Evolutionary conservation across 1,284 basidiomycete species (phyloP).

Genomic region (Cutaneotrichosporon mucoides): DNA sequence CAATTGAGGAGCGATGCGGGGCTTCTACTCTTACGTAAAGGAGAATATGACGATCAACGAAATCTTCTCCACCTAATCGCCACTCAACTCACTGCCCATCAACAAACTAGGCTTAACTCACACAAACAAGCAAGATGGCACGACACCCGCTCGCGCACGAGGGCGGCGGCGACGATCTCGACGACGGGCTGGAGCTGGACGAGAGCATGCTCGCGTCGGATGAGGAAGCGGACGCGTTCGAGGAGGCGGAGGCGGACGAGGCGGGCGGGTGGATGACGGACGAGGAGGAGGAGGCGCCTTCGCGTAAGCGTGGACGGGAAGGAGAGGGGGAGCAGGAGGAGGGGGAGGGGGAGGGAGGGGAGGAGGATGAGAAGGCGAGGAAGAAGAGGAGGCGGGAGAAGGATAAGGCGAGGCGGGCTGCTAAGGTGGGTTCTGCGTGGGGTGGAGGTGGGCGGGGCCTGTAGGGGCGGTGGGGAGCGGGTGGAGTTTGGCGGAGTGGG

Average conservation of each 20-base stretch:
- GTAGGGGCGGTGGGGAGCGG: too few relatives aligned
- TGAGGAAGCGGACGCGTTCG: too few relatives aligned
- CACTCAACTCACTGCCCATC: neutral
- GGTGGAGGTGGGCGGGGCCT: too few relatives aligned
- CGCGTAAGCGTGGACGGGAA: too few relatives aligned
- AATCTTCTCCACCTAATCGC: neutral
- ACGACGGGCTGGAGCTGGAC: conserved; percentile 41
- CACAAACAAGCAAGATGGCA: neutral
- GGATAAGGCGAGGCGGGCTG: conserved; percentile 25
- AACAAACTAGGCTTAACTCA: neutral
- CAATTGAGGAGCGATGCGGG: neutral
- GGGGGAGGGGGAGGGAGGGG: conserved; percentile 4
- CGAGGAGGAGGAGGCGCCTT: conserved; percentile 14
- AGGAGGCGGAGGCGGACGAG: conserved; percentile 7
- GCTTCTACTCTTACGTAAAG: too few relatives aligned
- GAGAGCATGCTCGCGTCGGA: conserved; percentile 23
- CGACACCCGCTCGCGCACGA: conserved; percentile 8
- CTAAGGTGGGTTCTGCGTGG: conserved; percentile 14
- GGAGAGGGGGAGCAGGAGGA: conserved; percentile 7
- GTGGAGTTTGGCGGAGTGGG: too few relatives aligned
- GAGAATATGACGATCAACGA: too few relatives aligned
- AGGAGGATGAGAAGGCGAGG: conserved; percentile 12
- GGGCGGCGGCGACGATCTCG: conserved; percentile 41
- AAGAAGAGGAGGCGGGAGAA: conserved; percentile 21
- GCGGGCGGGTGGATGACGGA: conserved; percentile 16